Conservation (phyloP, 2,329 filamentous ascomycete genomes). For the Coniosporium tulheliwenetii region DNA sequence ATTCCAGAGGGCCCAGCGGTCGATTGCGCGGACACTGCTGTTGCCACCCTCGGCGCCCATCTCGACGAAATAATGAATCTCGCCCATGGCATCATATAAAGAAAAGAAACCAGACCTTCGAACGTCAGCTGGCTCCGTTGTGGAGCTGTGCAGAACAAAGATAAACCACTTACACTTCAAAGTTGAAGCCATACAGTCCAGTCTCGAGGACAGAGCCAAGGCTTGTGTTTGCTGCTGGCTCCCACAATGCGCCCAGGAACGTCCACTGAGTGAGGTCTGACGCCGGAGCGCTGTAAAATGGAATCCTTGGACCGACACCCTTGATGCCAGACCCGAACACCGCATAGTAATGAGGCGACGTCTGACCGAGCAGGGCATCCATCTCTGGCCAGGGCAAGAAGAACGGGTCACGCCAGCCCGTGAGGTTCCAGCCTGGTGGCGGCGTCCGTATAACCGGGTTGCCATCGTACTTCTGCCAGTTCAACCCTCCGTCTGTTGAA, state of each 20-base stretch:
- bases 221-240: slow-evolving; percentile 25
- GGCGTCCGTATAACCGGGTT: slow-evolving; percentile 28
- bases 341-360: slow-evolving; percentile 26
- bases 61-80: slow-evolving; percentile 26
- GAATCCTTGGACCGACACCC: slow-evolving; percentile 28
- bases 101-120: slow-evolving; percentile 26
- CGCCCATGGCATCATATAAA: slow-evolving; percentile 24
- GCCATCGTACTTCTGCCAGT: slow-evolving; percentile 29
- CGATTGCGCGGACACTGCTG: slow-evolving; percentile 21
- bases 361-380: slow-evolving; percentile 23
- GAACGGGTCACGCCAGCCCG: slow-evolving; percentile 23
- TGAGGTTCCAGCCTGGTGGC: slow-evolving; percentile 29
- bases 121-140: slow-evolving; percentile 5
- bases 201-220: slow-evolving; percentile 25
- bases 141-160: neutral
- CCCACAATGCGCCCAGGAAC: slow-evolving; percentile 30
- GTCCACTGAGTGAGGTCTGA: slow-evolving; percentile 29
- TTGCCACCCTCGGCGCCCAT: slow-evolving; percentile 23
- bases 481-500: slow-evolving; percentile 28
- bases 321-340: slow-evolving; percentile 32
- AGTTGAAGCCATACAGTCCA: slow-evolving; percentile 31
- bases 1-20: slow-evolving; percentile 30
- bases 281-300: slow-evolving; percentile 28
- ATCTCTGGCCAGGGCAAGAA: slow-evolving; percentile 24
- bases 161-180: slow-evolving; percentile 16